Base-by-base conservation (phyloP, 1,284 basidiomycete species). In the Papiliotrema laurentii region DNA sequence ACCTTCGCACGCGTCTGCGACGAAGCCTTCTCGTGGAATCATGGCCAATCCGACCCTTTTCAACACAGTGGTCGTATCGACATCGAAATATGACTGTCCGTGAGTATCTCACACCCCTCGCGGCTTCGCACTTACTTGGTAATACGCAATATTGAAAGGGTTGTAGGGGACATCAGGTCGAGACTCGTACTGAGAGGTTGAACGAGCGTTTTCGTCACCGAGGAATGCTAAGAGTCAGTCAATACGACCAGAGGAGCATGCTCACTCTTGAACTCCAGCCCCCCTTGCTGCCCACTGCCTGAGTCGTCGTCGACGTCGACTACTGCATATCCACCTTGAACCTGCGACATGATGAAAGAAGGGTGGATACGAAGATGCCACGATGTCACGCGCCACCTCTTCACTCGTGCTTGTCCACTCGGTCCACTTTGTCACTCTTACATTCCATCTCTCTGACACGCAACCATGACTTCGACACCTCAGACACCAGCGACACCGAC, bases 131-230 rank as follows among this genome's bases (percentile, higher is more conserved):
- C 59, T 35, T 19, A 63, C 63, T 55, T 75, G 72, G 55, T 77
- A 76, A 55, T 72, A 74, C 3, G 72, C 72, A n/a, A 76, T 50
- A 45, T 73, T 71, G 66, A 77, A 73, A n/a, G 64, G 57, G 19
- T 67, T 72, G 49, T 61, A 69, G 4, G 69, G 69, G 28, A 64
- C 66, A 14, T 59, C 50, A 39, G 53, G 47, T 5, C 51, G 51
- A 6, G 19, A n/a, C 16, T 45, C 44, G 26, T 13, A 41, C 22
- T 22, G 33, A 22, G 11, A 19, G 24, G 21, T 9, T 5, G 5
- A 21, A 24, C n/a, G 51, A 31, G 21, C 9, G 14, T 18, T 13
- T 9, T 35, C 31, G 31, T 11, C 11, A n/a, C 22, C 19, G 24
- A 35, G 33, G 26, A 34, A 45, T n/a, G 43, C 34, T 45, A 26